Percentiles rank a stretch among this genome's conserved stretches.
Conservation (phyloP, 2,329 filamentous ascomycete genomes). For the Penicillium sp. region DNA sequence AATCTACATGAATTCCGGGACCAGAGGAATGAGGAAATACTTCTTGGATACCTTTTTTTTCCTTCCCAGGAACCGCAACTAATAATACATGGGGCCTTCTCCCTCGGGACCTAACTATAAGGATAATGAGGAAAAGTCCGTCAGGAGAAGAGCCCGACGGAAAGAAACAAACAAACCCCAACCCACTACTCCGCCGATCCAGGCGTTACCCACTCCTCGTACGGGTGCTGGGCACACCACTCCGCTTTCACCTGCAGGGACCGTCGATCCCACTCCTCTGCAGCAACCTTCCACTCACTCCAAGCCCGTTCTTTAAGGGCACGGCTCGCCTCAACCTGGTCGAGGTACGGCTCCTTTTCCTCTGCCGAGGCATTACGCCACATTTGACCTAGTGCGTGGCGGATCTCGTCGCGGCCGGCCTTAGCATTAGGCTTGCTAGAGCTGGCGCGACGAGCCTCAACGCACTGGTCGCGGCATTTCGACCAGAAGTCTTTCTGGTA, state of each 20-base stretch:
- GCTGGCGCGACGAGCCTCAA: conserved; percentile 65
- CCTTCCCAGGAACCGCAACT: not conserved
- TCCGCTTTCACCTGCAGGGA: conserved; percentile 40
- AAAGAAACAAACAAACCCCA: not conserved
- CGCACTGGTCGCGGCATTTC: conserved; percentile 62
- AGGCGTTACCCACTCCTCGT: conserved; percentile 29
- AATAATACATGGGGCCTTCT: not conserved
- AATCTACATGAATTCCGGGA: not conserved
- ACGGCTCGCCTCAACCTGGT: conserved; percentile 71
- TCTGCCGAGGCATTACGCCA: conserved; percentile 77
- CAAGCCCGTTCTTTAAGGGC: conserved; percentile 62
- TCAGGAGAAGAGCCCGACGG: too few relatives aligned
- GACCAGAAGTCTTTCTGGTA: conserved; percentile 77
- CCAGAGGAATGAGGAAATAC: not conserved
- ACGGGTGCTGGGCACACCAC: conserved; percentile 42
- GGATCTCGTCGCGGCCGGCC: conserved; percentile 69
- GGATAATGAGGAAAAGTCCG: too few relatives aligned
- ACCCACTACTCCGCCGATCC: not conserved
- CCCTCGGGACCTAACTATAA: not conserved
- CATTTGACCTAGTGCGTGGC: conserved; percentile 81
- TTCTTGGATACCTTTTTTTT: not conserved
- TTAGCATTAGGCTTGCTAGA: conserved; percentile 69
- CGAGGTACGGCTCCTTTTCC: conserved; percentile 73
- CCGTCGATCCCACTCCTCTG: conserved; percentile 50
- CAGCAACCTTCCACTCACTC: conserved; percentile 70